Evolutionary conservation across 2,329 filamentous ascomycete species (phyloP).

Genomic region (Ceratocystiopsis sp.): DNA sequence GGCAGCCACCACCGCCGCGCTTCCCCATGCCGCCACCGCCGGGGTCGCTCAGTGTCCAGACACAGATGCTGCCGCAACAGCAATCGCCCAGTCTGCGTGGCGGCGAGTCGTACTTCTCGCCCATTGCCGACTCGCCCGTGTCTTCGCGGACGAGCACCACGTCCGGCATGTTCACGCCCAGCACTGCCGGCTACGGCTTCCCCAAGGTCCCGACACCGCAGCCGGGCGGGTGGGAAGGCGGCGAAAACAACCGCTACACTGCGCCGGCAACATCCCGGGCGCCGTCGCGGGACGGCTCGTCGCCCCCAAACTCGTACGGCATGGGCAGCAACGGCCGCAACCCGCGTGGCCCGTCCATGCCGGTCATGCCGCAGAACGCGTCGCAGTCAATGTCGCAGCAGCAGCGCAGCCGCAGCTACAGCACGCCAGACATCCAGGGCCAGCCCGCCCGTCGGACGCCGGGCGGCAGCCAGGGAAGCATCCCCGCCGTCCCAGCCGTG

Average conservation of each 20-base stretch:
- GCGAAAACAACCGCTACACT: constrained; percentile 63
- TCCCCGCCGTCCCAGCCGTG: constrained; percentile 62
- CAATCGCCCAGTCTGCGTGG: constrained; percentile 38
- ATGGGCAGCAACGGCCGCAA: constrained; percentile 40
- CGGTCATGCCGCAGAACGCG: constrained; percentile 41
- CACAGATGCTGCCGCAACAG: constrained; percentile 22
- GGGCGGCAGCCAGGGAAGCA: constrained; percentile 32
- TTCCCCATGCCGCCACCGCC: constrained; percentile 49
- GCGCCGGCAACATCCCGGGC: constrained; percentile 72
- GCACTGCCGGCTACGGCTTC: constrained; percentile 41
- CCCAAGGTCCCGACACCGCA: constrained; percentile 56
- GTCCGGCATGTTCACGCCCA: constrained; percentile 49
- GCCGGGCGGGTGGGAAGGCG: constrained; percentile 38
- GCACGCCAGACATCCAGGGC: constrained; percentile 82
- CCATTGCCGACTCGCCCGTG: constrained; percentile 60
- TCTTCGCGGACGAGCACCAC: constrained; percentile 60
- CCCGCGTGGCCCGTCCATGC: constrained; percentile 62
- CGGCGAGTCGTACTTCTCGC: constrained; percentile 88
- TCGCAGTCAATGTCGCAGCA: constrained; percentile 39
- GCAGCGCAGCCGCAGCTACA: constrained; percentile 73
- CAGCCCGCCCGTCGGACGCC: constrained; percentile 40
- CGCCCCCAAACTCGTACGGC: constrained; percentile 43
- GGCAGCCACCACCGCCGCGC: constrained; percentile 45
- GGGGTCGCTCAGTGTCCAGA: constrained; percentile 51
- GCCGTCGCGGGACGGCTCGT: constrained; percentile 60